Evolutionary conservation across 2,329 filamentous ascomycete genomes (phyloP).

Genomic region (Saccharata proteae): DNA sequence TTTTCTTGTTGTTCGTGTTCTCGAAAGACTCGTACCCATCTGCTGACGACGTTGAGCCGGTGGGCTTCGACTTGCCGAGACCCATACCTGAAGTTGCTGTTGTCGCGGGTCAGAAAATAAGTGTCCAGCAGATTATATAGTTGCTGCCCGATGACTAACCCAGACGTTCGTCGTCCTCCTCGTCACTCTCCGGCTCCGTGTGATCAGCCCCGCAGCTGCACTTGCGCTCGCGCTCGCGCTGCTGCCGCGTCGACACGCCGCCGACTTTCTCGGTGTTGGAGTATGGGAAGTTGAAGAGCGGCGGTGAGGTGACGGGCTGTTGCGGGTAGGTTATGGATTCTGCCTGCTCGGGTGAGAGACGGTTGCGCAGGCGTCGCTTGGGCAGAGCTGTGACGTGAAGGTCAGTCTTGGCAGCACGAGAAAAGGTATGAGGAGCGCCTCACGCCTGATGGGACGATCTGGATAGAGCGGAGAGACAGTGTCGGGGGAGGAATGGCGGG

Average conservation of each 20-base stretch:
- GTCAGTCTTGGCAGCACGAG: conserved; percentile 5
- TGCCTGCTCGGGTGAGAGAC: conserved; percentile 73
- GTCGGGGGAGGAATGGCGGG: conserved; percentile 40
- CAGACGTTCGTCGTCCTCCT: conserved; percentile 40
- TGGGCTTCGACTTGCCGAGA: conserved; percentile 27
- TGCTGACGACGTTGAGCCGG: conserved; percentile 47
- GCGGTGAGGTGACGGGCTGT: conserved; percentile 55
- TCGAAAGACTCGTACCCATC: conserved; percentile 97
- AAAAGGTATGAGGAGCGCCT: conserved; percentile 5
- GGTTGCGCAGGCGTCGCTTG: conserved; percentile 75
- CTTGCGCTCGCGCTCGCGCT: conserved; percentile 36
- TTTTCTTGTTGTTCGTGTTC: conserved; percentile 99
- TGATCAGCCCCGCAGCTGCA: conserved; percentile 35
- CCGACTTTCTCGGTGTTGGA: conserved; percentile 20
- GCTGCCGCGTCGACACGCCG: conserved; percentile 22
- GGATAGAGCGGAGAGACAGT: conserved; percentile 71
- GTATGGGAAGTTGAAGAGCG: conserved; percentile 63
- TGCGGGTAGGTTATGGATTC: conserved; percentile 74
- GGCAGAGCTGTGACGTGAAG: conserved; percentile 52
- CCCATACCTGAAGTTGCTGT: conserved; percentile 14
- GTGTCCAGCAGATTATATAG: conserved; percentile 8
- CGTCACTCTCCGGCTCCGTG: conserved; percentile 47
- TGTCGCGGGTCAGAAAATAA: conserved; percentile 16
- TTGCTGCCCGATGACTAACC: conserved; percentile 8
- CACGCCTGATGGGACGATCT: conserved; percentile 68